A percentile compares a stretch with the other conserved stretches of the same genome.
Evolutionary conservation across 345 rosid species (phyloP).

Genomic region (Arabidopsis thaliana): TAIR10.1 NC_003071.7:14041501-14042000

Average conservation of each 20-base stretch:
- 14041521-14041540: neutral
- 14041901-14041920: constrained; percentile 95
- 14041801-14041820: constrained; percentile 55
- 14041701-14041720: neutral
- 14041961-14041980: constrained; percentile 3
- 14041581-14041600: constrained; percentile 88
- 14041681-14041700: neutral
- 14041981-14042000: neutral
- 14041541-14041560: constrained; percentile 29
- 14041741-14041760: neutral
- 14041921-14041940: constrained; percentile 90
- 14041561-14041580: constrained; percentile 66
- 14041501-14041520: neutral
- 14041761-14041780: neutral
- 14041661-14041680: neutral
- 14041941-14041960: constrained; percentile 38
- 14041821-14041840: constrained; percentile 97
- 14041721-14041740: neutral
- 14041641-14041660: neutral
- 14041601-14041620: constrained; percentile 96
- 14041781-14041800: neutral
- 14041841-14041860: constrained; percentile 98
- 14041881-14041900: constrained; percentile 98
- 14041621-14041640: constrained; percentile 37
- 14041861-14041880: constrained; percentile 97